phyloP scores from a whole-genome alignment of 352 stramenopile genomes.

The Pythium dissimile region DNA sequence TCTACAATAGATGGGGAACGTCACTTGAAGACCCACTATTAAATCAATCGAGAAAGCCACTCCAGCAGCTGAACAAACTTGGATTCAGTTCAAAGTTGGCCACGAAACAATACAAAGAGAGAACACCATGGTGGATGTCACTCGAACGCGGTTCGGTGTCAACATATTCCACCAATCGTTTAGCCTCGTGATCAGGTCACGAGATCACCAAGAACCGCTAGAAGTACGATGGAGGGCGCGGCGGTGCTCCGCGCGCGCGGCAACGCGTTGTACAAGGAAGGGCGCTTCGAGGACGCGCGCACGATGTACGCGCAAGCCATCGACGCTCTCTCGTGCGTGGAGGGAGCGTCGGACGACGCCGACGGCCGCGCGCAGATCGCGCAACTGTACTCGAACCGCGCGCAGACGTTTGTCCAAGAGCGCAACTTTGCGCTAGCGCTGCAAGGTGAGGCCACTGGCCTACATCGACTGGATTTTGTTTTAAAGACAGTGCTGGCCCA shows the following conservation, averaged over 20 bases:
- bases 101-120: too few species aligned
- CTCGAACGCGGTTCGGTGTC: too few species aligned
- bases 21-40: too few species aligned
- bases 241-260: slow-evolving; percentile 39
- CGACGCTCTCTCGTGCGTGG: slow-evolving; percentile 5
- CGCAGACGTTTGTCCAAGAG: slow-evolving; percentile 69
- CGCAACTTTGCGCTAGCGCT: slow-evolving; percentile 63
- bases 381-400: slow-evolving; percentile 60
- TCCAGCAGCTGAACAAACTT: too few species aligned
- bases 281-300: slow-evolving; percentile 56
- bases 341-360: neutral
- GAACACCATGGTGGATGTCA: too few species aligned
- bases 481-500: too few species aligned
- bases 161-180: too few species aligned
- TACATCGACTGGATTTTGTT: too few species aligned
- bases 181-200: too few species aligned
- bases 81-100: too few species aligned
- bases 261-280: slow-evolving; percentile 50
- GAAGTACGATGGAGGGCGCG: slow-evolving; percentile 8
- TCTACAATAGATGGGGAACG: too few species aligned
- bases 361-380: slow-evolving; percentile 10
- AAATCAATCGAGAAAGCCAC: too few species aligned
- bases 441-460: slow-evolving; percentile 26
- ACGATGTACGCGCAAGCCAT: slow-evolving; percentile 48
- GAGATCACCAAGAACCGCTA: neutral